Base-by-base conservation (phyloP, 2,329 filamentous ascomycete species). In the Leptographium wingfieldii region DNA sequence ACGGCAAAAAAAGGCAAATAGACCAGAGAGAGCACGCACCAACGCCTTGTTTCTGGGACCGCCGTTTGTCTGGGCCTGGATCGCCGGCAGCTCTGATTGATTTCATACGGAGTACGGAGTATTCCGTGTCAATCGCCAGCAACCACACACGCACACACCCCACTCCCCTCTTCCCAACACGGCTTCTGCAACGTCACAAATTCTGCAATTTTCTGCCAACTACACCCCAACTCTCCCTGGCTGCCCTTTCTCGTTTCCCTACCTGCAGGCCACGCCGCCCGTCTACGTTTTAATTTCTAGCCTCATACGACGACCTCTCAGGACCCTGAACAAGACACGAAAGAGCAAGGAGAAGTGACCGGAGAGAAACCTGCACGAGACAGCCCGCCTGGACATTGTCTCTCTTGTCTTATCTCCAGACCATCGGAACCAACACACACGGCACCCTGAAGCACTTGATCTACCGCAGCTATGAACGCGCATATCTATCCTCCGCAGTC, bases 401-500 rank as follows among this genome's bases (percentile, higher is more conserved):
- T 3, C 49, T 52, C 49, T 29, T 27, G 49, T 52, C 25, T 52
- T 52, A 27, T 52, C 27, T 27, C 16, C 27, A 29, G 11, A 22
- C 27, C 49, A 7, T 52, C 27, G 5, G 5, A n/a, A 27, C 2
- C 49, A 27, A 10, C 25, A 29, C 22, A 6, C 27, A 3, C 22
- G 25, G 25, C 40, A 33, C 38, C 2, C 3, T 35, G 7, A 5
- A 2, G 33, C 33, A 35, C 33, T 31, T 22, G 40, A 14, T 33
- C 53, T 54, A 25, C 22, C 35, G 55, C 49, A 46, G 27, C 55
- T 33, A 64, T 64, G 63, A 64, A 63, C 56, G 22, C 58, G 19
- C 60, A 62, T 59, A 57, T 59, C 43, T 63, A 61, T n/a, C 56
- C 61, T 29, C 55, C 58, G 12, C 60, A 48, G 51, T 48, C 59